Evolutionary conservation across 2,329 filamentous ascomycete genomes (phyloP).

Genomic region (Colletotrichum godetiae): DNA sequence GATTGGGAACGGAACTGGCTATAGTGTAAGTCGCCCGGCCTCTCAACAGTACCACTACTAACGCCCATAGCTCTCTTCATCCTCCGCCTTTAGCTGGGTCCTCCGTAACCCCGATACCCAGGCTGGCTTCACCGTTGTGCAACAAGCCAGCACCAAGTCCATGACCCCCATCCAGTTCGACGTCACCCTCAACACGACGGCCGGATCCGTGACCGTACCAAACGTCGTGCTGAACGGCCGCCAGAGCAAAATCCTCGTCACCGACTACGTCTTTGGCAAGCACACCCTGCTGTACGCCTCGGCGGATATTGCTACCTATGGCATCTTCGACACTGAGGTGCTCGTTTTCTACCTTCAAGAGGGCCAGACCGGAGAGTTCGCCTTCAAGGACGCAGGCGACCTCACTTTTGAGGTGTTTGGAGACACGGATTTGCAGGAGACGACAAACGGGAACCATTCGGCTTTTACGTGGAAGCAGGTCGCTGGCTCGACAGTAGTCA

Average conservation of each 20-base stretch:
- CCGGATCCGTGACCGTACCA: conserved; percentile 54
- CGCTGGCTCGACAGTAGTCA: conserved; percentile 60
- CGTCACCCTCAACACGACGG: conserved; percentile 59
- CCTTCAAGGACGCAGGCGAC: conserved; percentile 51
- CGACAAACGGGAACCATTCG: conserved; percentile 37
- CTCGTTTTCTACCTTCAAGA: conserved; percentile 72
- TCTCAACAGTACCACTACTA: not conserved
- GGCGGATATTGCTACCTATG: conserved; percentile 76
- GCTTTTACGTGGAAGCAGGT: conserved; percentile 60
- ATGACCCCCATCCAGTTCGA: conserved; percentile 56
- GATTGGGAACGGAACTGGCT: conserved; percentile 64
- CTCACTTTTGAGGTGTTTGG: conserved; percentile 52
- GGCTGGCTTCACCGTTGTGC: conserved; percentile 62
- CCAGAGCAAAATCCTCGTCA: conserved; percentile 76
- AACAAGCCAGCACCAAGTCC: conserved; percentile 58
- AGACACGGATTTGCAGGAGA: conserved; percentile 25
- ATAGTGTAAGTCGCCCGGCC: conserved; percentile 36
- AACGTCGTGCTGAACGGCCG: conserved; percentile 68
- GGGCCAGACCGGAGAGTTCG: conserved; percentile 71
- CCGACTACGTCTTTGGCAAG: conserved; percentile 72
- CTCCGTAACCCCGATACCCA: conserved; percentile 61
- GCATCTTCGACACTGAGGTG: conserved; percentile 66
- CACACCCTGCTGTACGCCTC: conserved; percentile 74
- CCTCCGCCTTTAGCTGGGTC: conserved; percentile 60
- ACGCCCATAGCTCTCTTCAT: conserved; percentile 40